Evolutionary conservation across 2,329 filamentous ascomycete genomes (phyloP).

Genomic region (Malbranchea zuffiana): DNA sequence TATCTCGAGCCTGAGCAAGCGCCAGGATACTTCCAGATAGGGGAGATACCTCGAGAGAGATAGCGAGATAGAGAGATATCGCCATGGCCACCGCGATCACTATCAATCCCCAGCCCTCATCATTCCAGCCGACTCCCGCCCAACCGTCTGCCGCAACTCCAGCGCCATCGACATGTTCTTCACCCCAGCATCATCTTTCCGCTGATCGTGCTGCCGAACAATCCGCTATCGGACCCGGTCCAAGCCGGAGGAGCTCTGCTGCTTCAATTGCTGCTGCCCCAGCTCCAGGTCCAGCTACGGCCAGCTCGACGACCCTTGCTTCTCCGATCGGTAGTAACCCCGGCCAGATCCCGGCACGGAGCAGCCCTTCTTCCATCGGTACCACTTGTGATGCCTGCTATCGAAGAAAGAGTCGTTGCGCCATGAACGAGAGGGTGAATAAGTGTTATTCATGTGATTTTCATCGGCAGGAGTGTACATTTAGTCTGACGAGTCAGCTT

Average conservation of each 20-base stretch:
- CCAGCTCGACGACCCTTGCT: not conserved
- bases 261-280: not conserved
- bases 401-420: slow-evolving; percentile 33
- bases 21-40: not conserved
- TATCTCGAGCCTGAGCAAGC: not conserved
- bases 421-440: slow-evolving; percentile 35
- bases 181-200: slow-evolving; percentile 3
- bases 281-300: not conserved
- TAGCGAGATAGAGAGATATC: not conserved
- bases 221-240: not conserved
- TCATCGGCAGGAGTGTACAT: slow-evolving; percentile 36
- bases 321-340: slow-evolving; percentile 2
- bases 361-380: slow-evolving; percentile 11
- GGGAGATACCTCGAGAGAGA: not conserved
- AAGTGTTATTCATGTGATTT: slow-evolving; percentile 38
- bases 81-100: slow-evolving; percentile 13
- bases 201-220: slow-evolving; percentile 3
- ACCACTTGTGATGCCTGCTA: slow-evolving; percentile 35
- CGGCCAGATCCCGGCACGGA: not conserved
- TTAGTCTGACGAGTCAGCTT: slow-evolving; percentile 23
- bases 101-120: slow-evolving; percentile 8
- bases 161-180: not conserved
- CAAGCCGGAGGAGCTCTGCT: not conserved
- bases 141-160: slow-evolving; percentile 4
- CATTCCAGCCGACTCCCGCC: slow-evolving; percentile 5